A percentile compares a stretch with the other conserved stretches of the same genome.
phyloP scores from a whole-genome alignment of 257 asterid genomes.

The Solanum medicagineum region DNA sequence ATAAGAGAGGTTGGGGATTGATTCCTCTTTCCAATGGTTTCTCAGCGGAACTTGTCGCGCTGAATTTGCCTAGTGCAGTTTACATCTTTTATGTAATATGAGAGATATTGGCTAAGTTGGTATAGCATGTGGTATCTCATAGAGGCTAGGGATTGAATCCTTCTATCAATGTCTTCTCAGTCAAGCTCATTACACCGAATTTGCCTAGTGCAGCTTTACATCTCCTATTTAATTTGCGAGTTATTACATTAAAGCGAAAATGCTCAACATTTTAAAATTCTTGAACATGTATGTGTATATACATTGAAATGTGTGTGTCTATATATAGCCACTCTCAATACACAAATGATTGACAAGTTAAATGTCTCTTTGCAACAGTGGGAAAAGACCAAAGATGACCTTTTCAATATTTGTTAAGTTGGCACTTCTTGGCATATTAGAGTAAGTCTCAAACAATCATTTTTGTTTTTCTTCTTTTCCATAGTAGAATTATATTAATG shows the following conservation, averaged over 20 bases:
- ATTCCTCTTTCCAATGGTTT: no score
- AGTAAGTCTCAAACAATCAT: slow-evolving; percentile 37
- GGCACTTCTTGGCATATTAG: slow-evolving; percentile 49
- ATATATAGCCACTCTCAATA: neutral
- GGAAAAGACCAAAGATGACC: slow-evolving; percentile 85
- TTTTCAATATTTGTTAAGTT: slow-evolving; percentile 43
- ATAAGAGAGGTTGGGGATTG: no score
- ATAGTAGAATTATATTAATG: neutral
- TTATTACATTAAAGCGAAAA: neutral
- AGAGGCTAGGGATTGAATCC: no score
- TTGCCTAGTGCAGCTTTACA: neutral
- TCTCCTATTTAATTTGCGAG: accelerated
- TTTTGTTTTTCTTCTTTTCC: neutral
- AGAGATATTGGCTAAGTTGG: no score
- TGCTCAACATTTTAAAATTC: neutral
- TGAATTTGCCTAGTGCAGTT: no score
- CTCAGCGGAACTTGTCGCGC: no score
- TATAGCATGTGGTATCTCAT: no score
- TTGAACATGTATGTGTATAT: neutral
- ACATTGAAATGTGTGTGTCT: neutral
- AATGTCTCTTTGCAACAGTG: slow-evolving; percentile 23
- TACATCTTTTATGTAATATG: no score
- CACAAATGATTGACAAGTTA: neutral
- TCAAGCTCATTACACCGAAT: neutral
- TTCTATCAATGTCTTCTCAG: neutral